Percentiles rank a stretch among this genome's conserved stretches.
phyloP scores from a whole-genome alignment of 306 rosid species.

The Hippophae rhamnoides region DNA sequence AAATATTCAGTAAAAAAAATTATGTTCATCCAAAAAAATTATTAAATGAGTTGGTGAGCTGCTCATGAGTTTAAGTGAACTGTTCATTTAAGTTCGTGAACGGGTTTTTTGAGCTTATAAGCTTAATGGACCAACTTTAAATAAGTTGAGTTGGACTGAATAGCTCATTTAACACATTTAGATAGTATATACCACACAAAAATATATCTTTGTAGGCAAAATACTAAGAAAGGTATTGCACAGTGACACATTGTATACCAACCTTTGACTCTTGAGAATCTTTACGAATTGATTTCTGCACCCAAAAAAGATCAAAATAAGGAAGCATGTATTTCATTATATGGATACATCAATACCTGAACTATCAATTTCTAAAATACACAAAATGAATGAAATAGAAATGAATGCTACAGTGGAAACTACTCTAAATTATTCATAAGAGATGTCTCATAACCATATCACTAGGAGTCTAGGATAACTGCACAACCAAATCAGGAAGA shows the following conservation, averaged over 20 bases:
- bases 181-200: neutral
- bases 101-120: no score
- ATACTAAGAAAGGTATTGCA: neutral
- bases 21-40: no score
- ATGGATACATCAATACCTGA: neutral
- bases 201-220: neutral
- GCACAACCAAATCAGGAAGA: neutral
- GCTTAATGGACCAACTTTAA: no score
- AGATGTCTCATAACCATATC: neutral
- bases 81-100: no score
- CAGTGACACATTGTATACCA: constrained; percentile 14
- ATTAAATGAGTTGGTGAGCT: no score
- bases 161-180: neutral
- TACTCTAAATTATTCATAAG: neutral
- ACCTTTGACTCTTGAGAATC: constrained; percentile 82
- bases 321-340: neutral
- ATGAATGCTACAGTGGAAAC: neutral
- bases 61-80: no score
- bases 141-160: no score
- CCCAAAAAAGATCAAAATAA: constrained; percentile 9
- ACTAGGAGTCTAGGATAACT: neutral
- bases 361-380: neutral
- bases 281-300: constrained; percentile 77
- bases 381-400: neutral
- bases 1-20: no score